Evolutionary conservation across 208 protist genomes (phyloP), one percentile per base, ranked within the genome.

Genomic region (Acanthamoeba triangularis): DNA sequence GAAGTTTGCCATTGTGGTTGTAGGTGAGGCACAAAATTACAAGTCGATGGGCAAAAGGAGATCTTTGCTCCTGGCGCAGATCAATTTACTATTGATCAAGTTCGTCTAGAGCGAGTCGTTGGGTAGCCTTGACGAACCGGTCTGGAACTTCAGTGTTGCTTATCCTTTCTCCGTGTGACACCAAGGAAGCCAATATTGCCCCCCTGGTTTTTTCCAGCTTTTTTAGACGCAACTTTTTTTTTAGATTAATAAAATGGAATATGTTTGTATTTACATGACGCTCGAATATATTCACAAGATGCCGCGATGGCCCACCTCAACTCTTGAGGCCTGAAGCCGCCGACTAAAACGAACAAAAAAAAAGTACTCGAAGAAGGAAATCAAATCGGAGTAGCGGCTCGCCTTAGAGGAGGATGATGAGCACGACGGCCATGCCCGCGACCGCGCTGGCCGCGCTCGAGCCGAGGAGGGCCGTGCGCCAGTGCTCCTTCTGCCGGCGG

Each of bases 401-500:
- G 37, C 37, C 54, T 61, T 65, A 78, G 69, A 78, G 69, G 30
- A 78, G 69, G 16, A 78, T 23, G 30, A 78, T n/a, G 69, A 78
- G 69, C 6, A 78, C 13, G 7, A 54, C 49, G 49, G 49, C 13
- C 49, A 54, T 18, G 49, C 49, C 49, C 13, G 49, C 49, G 14
- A 54, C 49, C 13, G 49, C 49, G 49, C 49, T 54, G 49, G 49
- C 7, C 49, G 13, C 49, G 49, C 7, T 18, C 7, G 7, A 54
- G 14, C 49, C 7, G 49, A 78, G 33, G 69, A 78, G 69, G 10
- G 30, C 69, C 30, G 69, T 78, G 7, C 69, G 69, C 69, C 69
- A 78, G 69, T 78, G 23, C 37, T 78, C 69, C 69, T 78, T 78
- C 30, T 78, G 69, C 10, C 69, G 69, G n/a, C 69, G 69, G 30